phyloP scores from a whole-genome alignment of 1,284 basidiomycete species.

The Apiotrichum siamense region DNA sequence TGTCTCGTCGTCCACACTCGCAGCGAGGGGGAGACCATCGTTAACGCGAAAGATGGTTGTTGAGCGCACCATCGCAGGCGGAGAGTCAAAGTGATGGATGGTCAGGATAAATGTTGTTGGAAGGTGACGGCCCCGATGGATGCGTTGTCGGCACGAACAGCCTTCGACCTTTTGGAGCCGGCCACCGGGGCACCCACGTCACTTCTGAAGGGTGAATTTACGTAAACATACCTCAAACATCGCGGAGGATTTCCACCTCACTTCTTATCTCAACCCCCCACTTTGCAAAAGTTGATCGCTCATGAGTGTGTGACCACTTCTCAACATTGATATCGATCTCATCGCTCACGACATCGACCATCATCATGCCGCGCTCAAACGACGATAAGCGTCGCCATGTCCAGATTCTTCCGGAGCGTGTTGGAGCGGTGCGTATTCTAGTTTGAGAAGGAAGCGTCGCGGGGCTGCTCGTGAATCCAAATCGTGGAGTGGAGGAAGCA shows the following conservation, averaged over 20 bases:
- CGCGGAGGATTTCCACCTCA: too few relatives aligned
- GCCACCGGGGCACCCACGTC: too few relatives aligned
- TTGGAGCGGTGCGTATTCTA: conserved; percentile 51
- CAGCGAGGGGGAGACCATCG: conserved; percentile 85
- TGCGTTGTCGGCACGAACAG: too few relatives aligned
- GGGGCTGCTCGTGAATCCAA: not conserved
- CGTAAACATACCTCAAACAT: too few relatives aligned
- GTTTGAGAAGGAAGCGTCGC: not conserved
- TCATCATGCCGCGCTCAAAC: conserved; percentile 20
- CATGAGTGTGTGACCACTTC: too few relatives aligned
- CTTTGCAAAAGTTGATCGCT: conserved; percentile 3
- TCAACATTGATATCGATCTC: not conserved
- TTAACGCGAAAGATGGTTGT: conserved; percentile 86
- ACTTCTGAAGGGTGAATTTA: too few relatives aligned
- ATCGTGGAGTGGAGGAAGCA: not conserved
- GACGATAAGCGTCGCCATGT: conserved; percentile 53
- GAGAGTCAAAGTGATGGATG: not conserved
- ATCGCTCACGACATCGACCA: not conserved
- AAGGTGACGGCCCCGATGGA: too few relatives aligned
- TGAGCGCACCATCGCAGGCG: conserved; percentile 70
- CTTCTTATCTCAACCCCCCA: not conserved
- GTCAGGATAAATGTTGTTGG: not conserved
- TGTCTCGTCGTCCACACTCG: conserved; percentile 91
- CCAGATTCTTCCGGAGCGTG: conserved; percentile 62
- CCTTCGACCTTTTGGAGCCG: too few relatives aligned